These are phyloP conservation scores for Leishmania mexicana DNA, from an alignment of 208 protist species.

Conservation along the genomic window DNA sequence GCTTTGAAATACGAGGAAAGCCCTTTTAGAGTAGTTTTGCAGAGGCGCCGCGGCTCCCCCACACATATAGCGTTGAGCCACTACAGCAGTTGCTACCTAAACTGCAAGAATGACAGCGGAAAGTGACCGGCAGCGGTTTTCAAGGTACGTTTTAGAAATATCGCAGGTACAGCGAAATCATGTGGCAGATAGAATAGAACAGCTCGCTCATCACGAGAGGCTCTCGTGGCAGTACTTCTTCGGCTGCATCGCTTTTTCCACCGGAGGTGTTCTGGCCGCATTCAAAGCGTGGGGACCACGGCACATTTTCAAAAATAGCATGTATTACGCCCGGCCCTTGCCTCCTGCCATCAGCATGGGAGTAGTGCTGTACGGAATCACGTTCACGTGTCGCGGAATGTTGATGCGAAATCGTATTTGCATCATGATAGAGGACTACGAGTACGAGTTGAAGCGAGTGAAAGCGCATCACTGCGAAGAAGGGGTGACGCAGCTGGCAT, in stretches of 20 bases:
- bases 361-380: conserved; percentile 79
- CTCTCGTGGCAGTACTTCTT: conserved; percentile 84
- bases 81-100: neutral
- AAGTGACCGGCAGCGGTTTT: conserved; percentile 57
- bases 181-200: conserved; percentile 75
- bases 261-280: conserved; percentile 51
- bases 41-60: neutral
- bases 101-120: conserved; percentile 36
- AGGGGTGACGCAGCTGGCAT: conserved; percentile 85
- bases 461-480: conserved; percentile 89
- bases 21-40: neutral
- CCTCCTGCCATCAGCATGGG: conserved; percentile 89
- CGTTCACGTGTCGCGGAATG: conserved; percentile 88
- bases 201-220: conserved; percentile 69
- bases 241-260: conserved; percentile 70
- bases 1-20: neutral
- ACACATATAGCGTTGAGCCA: neutral
- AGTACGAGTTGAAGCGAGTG: conserved; percentile 92
- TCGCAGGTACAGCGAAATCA: conserved; percentile 68
- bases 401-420: conserved; percentile 88
- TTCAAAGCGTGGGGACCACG: conserved; percentile 89
- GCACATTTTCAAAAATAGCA: conserved; percentile 91
- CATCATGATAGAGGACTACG: conserved; percentile 92
- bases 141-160: conserved; percentile 80
- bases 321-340: conserved; percentile 86